phyloP scores from a whole-genome alignment of 768 basidiomycete genomes.

The Pleurotus eryngii region DNA sequence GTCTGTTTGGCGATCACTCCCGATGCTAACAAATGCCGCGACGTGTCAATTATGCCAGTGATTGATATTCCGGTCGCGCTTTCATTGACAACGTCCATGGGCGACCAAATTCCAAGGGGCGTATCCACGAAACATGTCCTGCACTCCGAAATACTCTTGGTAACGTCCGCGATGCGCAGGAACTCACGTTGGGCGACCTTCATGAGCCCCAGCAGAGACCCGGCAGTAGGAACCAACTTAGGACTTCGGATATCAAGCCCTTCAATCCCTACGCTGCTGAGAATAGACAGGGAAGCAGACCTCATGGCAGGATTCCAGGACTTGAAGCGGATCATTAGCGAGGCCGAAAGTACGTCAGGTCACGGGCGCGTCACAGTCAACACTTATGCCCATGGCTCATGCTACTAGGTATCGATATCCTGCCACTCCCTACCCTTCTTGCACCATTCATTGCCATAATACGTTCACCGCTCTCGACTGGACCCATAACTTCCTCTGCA shows the following conservation, averaged over 20 bases:
- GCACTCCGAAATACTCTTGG: constrained; percentile 85
- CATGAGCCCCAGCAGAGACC: constrained; percentile 52
- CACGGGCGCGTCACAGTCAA: background rate
- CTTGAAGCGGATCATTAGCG: constrained; percentile 70
- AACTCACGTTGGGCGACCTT: constrained; percentile 94
- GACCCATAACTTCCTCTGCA: constrained; percentile 95
- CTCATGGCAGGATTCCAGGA: constrained; percentile 90
- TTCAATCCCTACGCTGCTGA: constrained; percentile 40
- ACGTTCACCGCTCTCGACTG: constrained; percentile 90
- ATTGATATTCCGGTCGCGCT: background rate
- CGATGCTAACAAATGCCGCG: no score
- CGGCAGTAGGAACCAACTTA: constrained; percentile 68
- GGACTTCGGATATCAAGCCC: constrained; percentile 65
- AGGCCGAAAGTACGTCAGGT: constrained; percentile 53
- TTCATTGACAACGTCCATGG: constrained; percentile 16
- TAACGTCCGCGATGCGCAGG: constrained; percentile 94
- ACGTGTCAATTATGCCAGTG: no score
- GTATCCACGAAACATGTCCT: constrained; percentile 76
- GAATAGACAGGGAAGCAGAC: constrained; percentile 69
- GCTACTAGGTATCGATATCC: constrained; percentile 51
- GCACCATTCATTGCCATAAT: constrained; percentile 91
- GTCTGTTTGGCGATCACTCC: no score
- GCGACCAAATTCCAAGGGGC: constrained; percentile 20
- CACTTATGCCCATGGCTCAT: background rate
- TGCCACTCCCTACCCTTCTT: constrained; percentile 64